A percentile compares a stretch with the other conserved stretches of the same genome.
These are phyloP conservation scores for Biscogniauxia sp. DNA, from an alignment of 2,329 filamentous ascomycete species.

Conservation along the genomic window DNA sequence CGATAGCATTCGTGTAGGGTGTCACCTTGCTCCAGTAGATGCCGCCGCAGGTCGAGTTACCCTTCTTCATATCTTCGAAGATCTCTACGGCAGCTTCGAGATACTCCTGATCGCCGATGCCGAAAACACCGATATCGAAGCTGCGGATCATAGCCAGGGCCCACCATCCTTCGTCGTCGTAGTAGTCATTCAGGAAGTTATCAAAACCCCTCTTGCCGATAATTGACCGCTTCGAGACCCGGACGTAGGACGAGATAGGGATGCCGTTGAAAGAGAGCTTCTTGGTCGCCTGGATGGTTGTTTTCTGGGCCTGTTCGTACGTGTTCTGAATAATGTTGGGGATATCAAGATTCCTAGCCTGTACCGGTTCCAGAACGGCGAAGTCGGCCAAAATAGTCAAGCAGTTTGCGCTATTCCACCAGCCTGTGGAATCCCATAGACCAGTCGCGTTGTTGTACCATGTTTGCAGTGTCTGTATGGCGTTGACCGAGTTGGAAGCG, in stretches of 20 bases:
- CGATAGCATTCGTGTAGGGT: conserved; percentile 48
- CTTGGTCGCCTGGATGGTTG: conserved; percentile 26
- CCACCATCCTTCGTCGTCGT: conserved; percentile 65
- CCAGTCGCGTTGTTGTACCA: conserved; percentile 55
- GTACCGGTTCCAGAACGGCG: conserved; percentile 15
- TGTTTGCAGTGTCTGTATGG: conserved; percentile 40
- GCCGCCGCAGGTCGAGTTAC: conserved; percentile 49
- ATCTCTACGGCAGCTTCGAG: conserved; percentile 50
- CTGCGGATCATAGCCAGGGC: conserved; percentile 54
- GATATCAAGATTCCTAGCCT: conserved; percentile 20
- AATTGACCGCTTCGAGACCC: conserved; percentile 20
- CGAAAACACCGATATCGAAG: conserved; percentile 42
- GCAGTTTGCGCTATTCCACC: conserved; percentile 63
- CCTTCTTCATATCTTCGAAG: conserved; percentile 54
- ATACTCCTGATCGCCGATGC: conserved; percentile 43
- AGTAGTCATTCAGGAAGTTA: conserved; percentile 54
- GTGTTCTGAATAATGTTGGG: conserved; percentile 32
- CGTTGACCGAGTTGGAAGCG: conserved; percentile 24
- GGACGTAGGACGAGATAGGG: conserved; percentile 29
- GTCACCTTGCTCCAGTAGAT: conserved; percentile 57
- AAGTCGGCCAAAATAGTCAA: conserved; percentile 53
- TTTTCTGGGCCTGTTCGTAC: conserved; percentile 31
- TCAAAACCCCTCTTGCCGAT: conserved; percentile 36
- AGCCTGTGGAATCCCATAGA: conserved; percentile 54
- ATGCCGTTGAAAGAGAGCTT: conserved; percentile 20